These are phyloP conservation scores for Emericellopsis terricola DNA, from an alignment of 495 filamentous ascomycete genomes.

Conservation along the genomic window DNA sequence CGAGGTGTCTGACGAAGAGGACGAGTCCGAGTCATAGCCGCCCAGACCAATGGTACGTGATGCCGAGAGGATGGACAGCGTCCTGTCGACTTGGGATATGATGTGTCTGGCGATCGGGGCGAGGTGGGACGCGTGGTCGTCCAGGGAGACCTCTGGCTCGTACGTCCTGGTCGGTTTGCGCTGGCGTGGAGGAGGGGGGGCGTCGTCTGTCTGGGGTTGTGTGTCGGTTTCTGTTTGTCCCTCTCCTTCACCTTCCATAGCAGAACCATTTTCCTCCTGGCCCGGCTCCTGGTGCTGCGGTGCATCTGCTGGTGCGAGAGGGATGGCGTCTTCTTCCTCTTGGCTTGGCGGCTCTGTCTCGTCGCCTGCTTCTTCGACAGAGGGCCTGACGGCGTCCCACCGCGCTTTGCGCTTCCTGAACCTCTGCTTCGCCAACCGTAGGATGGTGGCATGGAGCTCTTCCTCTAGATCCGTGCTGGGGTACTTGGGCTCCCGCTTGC, in stretches of 20 bases:
- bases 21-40: constrained; percentile 14
- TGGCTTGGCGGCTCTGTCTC: no score
- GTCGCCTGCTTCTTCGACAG: background rate
- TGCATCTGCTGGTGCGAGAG: background rate
- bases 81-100: constrained; percentile 42
- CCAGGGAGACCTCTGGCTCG: constrained; percentile 12
- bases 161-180: constrained; percentile 2
- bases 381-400: constrained; percentile 4
- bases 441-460: constrained; percentile 39
- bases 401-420: constrained; percentile 18
- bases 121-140: constrained; percentile 44
- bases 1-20: constrained; percentile 12
- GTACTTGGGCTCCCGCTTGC: constrained; percentile 18
- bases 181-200: constrained; percentile 8
- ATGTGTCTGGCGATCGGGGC: constrained; percentile 46
- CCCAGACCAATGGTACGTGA: constrained; percentile 26
- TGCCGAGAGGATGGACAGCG: constrained; percentile 49
- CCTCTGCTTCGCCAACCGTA: constrained; percentile 44
- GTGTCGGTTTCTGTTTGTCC: no score
- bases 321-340: background rate
- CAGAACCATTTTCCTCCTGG: constrained; percentile 1
- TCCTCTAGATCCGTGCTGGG: constrained; percentile 48
- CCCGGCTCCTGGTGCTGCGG: background rate
- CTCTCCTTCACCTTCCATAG: constrained; percentile 6
- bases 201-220: no score